A percentile compares a stretch with the other conserved stretches of the same genome.
Conservation (phyloP, 768 basidiomycete genomes). For the Chalciporus pseudorubinellus region DNA sequence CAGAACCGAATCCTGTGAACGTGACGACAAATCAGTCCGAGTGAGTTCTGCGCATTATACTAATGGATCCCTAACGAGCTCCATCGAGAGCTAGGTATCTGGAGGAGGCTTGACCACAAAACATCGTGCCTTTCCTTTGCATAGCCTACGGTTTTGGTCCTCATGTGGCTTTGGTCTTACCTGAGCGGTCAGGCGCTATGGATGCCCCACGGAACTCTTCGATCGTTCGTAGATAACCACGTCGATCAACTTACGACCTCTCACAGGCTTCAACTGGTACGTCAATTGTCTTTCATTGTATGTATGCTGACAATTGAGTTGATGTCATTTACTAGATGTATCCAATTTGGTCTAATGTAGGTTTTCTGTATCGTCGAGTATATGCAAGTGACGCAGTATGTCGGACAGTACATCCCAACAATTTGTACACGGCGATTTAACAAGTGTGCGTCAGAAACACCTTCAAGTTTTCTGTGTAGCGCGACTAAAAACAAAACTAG, state of each 20-base stretch:
- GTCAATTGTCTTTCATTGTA: not conserved
- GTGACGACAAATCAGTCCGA: not conserved
- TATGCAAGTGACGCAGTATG: not conserved
- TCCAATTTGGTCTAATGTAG: conserved; percentile 1
- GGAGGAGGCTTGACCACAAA: conserved; percentile 9
- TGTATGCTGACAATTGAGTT: too few relatives aligned
- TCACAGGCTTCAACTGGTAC: conserved; percentile 8
- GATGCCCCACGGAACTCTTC: conserved; percentile 11
- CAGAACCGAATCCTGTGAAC: not conserved
- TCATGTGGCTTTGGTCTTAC: conserved; percentile 7
- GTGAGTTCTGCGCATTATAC: too few relatives aligned
- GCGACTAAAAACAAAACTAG: not conserved
- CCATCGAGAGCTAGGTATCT: conserved; percentile 13
- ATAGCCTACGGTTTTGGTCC: conserved; percentile 5
- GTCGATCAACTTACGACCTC: not conserved
- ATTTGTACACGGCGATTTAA: conserved; percentile 7
- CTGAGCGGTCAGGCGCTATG: too few relatives aligned
- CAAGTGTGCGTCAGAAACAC: not conserved
- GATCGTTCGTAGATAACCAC: conserved; percentile 3
- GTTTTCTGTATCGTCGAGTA: not conserved
- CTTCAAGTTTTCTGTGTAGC: not conserved
- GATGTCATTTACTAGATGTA: not conserved
- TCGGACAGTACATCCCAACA: conserved; percentile 1
- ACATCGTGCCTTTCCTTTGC: conserved; percentile 15
- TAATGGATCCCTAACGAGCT: conserved; percentile 4